Base-by-base conservation (phyloP, 2,329 filamentous ascomycete genomes). In the Fusarium hainanense region DNA sequence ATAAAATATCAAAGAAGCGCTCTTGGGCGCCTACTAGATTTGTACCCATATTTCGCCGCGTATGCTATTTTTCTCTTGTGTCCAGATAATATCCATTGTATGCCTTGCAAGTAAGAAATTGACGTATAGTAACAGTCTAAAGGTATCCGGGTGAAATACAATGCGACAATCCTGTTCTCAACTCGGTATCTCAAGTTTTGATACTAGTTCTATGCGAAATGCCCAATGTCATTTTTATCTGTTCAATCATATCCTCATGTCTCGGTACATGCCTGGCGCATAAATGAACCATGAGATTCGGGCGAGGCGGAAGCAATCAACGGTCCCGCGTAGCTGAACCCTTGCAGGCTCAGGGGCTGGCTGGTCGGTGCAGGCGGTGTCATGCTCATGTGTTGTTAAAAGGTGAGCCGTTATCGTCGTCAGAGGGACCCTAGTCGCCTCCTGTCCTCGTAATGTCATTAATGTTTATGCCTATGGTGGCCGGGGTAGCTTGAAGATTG, bases 41-140 rank as follows among this genome's bases (percentile, higher is more conserved):
- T 46, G 46, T 48, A 48, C 42, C 58, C 57, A 57, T 65, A 41
- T 62, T 48, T 55, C 55, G 54, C 57, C 42, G 47, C 47, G 57
- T 60, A 65, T 61, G 50, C 57, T 32, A 68, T 61, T 44, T 57
- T 51, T 32, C 37, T 42, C 60, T 30, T 47, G 54, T 49, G 55
- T 30, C 61, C 41, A 50, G 66, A 61, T 32, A 59, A 54, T 55
- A 47, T 58, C 49, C 57, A 63, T 58, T 57, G 50, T 44, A 54
- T 71, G 56, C 50, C 57, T 37, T 63, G 49, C 66, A 66, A 58
- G 44, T 70, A 65, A 64, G 48, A 65, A 60, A 70, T 59, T 60
- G 57, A 73, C 62, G 63, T 66, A 70, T 71, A 67, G 60, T 72
- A 75, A 71, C 62, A 69, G 71, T 77, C 75, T 76, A 77, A 76